Evolutionary conservation across 148 eudicot genomes (phyloP).

Genomic region (Persicaria tinctoria): DNA sequence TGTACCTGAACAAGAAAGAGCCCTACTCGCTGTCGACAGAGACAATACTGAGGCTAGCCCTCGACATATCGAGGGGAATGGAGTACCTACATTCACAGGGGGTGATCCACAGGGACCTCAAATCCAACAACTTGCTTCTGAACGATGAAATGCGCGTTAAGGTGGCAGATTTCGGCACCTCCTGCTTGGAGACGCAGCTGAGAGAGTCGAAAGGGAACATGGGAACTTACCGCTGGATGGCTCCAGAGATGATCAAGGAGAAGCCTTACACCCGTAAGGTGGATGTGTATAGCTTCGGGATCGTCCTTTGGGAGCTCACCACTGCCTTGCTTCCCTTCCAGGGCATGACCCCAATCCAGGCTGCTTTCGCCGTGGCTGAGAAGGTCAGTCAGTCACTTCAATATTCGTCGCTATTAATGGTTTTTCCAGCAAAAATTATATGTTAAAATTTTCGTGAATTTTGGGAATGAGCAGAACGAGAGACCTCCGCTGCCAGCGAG

Average conservation of each 20-base stretch:
- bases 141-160: conserved; percentile 97
- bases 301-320: conserved; percentile 94
- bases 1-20: conserved; percentile 96
- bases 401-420: neutral
- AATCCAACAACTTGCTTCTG: conserved; percentile 76
- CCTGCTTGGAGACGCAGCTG: conserved; percentile 88
- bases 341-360: conserved; percentile 99
- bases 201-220: conserved; percentile 77
- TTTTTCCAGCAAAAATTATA: neutral
- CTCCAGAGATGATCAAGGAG: conserved; percentile 96
- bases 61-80: conserved; percentile 95
- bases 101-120: conserved; percentile 90
- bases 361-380: conserved; percentile 93
- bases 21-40: conserved; percentile 92
- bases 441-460: neutral
- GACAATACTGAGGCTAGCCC: conserved; percentile 78
- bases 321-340: conserved; percentile 95
- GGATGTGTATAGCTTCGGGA: conserved; percentile 94
- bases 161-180: conserved; percentile 96
- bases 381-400: conserved; percentile 41
- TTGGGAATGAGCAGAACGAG: conserved; percentile 47
- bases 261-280: conserved; percentile 80
- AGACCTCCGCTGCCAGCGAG: conserved; percentile 87
- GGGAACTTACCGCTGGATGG: conserved; percentile 99
- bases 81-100: conserved; percentile 96